phyloP scores from a whole-genome alignment of 1,139 yeast genomes.

The Taiozyma onychis region DNA sequence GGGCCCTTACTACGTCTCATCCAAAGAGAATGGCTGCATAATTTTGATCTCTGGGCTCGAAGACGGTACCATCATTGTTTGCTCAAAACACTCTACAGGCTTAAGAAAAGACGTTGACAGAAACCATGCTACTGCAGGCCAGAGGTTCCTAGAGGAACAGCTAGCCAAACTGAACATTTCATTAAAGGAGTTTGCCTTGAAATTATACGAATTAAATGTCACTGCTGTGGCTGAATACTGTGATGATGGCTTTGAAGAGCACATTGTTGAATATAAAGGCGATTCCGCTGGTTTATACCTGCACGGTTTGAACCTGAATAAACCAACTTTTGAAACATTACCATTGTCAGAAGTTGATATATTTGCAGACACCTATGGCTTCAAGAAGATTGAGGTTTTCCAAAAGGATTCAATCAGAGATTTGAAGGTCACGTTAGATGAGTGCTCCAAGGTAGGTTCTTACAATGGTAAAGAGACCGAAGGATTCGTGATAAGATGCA shows the following conservation, averaged over 20 bases:
- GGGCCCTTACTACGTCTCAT: constrained; percentile 79
- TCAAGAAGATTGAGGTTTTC: constrained; percentile 48
- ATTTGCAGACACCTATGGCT: constrained; percentile 72
- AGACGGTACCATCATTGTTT: constrained; percentile 71
- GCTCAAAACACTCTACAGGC: constrained; percentile 90
- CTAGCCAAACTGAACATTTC: constrained; percentile 36
- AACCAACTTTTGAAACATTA: constrained; percentile 55
- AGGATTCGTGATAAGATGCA: constrained; percentile 86
- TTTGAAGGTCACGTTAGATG: constrained; percentile 47
- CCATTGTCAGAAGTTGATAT: constrained; percentile 52
- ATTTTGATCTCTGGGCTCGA: constrained; percentile 71
- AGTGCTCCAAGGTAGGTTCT: constrained; percentile 61
- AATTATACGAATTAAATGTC: constrained; percentile 43
- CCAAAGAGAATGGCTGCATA: constrained; percentile 93
- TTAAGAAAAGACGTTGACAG: constrained; percentile 44
- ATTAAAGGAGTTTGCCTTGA: constrained; percentile 47
- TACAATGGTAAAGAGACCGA: constrained; percentile 73
- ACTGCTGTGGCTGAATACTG: constrained; percentile 94
- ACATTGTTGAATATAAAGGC: constrained; percentile 67
- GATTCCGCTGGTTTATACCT: constrained; percentile 77
- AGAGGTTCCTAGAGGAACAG: constrained; percentile 49
- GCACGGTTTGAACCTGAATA: constrained; percentile 80
- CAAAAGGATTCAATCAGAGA: constrained; percentile 32
- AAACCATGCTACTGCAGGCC: constrained; percentile 78
- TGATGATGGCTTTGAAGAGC: constrained; percentile 93